A percentile compares a stretch with the other conserved stretches of the same genome.
Evolutionary conservation across 176 grass and related monocot species (phyloP).

Genomic region (Triticum urartu): DNA sequence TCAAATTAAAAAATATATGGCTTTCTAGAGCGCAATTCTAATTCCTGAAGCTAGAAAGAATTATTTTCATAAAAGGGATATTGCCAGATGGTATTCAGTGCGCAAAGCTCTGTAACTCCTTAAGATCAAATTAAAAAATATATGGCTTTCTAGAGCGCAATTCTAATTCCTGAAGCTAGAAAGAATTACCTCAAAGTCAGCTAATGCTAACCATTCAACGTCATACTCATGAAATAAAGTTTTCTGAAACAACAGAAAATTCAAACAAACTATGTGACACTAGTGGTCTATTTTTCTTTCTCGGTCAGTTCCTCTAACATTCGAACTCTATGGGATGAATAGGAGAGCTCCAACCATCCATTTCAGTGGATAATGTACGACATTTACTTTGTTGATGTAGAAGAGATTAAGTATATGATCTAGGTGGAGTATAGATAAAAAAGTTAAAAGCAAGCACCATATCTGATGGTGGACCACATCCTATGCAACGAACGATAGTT

Average conservation of each 20-base stretch:
- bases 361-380: neutral
- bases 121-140: neutral
- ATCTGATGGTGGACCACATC: slow-evolving; percentile 1
- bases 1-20: neutral
- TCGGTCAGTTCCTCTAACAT: neutral
- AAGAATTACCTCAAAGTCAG: slow-evolving; percentile 1
- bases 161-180: neutral
- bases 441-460: neutral
- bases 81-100: slow-evolving; percentile 4
- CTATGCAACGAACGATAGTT: slow-evolving; percentile 31
- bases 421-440: neutral
- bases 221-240: neutral
- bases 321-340: neutral
- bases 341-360: neutral
- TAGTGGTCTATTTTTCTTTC: neutral
- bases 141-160: neutral
- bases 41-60: slow-evolving; percentile 10
- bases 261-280: slow-evolving; percentile 18
- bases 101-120: neutral
- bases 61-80: neutral
- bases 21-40: neutral
- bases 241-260: neutral
- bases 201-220: neutral
- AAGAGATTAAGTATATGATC: neutral
- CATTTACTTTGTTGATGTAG: neutral